These are phyloP conservation scores for Emmonsia crescens DNA, from an alignment of 2,329 filamentous ascomycete genomes.

Conservation along the genomic window DNA sequence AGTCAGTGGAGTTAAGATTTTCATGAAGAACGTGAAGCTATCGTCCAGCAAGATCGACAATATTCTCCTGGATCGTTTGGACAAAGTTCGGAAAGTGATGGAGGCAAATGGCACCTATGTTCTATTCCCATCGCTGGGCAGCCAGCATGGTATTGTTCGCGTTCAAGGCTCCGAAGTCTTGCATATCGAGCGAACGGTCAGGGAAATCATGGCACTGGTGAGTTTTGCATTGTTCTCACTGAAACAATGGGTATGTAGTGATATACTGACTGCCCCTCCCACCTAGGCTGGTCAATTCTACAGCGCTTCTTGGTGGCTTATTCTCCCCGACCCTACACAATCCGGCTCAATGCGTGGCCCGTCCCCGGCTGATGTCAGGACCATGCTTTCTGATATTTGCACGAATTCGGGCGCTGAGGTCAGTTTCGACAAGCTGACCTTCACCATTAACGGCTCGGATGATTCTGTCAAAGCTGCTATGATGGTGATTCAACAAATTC, in stretches of 20 bases:
- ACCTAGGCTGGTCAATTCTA: conserved; percentile 87
- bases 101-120: conserved; percentile 94
- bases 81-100: conserved; percentile 96
- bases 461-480: conserved; percentile 94
- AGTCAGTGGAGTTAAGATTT: conserved; percentile 67
- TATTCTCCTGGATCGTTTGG: conserved; percentile 77
- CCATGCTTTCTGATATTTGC: conserved; percentile 92
- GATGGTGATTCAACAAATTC: conserved; percentile 82
- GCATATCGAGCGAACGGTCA: conserved; percentile 86
- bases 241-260: background rate
- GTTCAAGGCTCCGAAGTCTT: conserved; percentile 89
- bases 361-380: conserved; percentile 59
- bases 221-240: conserved; percentile 22
- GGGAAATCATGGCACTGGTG: conserved; percentile 91
- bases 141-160: conserved; percentile 70
- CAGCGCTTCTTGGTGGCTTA: conserved; percentile 90
- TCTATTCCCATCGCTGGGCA: conserved; percentile 77
- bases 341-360: conserved; percentile 46
- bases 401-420: conserved; percentile 93
- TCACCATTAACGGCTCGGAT: conserved; percentile 89
- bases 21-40: conserved; percentile 84
- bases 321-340: conserved; percentile 58
- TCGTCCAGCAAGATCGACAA: conserved; percentile 89
- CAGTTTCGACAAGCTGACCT: conserved; percentile 86
- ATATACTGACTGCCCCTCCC: background rate